A percentile compares a stretch with the other conserved stretches of the same genome.
phyloP scores from a whole-genome alignment of 2,329 filamentous ascomycete genomes.

The Stachybotrys elegans region DNA sequence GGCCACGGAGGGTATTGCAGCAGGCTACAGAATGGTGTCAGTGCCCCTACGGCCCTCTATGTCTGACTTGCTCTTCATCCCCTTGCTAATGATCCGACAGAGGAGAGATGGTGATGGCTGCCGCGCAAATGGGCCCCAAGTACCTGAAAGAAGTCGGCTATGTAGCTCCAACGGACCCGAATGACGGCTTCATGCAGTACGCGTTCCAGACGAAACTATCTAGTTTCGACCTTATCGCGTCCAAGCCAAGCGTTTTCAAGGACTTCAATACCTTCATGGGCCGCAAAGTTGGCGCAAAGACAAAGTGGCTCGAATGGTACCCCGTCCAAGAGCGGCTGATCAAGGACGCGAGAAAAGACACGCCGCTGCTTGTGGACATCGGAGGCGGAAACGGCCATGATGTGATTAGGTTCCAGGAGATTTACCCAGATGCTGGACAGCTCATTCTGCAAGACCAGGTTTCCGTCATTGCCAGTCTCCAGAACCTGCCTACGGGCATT shows the following conservation, averaged over 20 bases:
- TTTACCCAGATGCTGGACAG: constrained; percentile 13
- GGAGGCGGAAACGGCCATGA: constrained; percentile 24
- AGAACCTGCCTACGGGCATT: constrained; percentile 14
- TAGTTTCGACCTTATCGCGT: background rate
- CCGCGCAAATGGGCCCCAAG: background rate
- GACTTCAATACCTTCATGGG: constrained; percentile 1
- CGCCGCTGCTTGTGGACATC: constrained; percentile 22
- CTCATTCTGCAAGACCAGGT: constrained; percentile 23
- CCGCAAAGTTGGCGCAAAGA: background rate
- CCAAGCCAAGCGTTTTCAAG: background rate
- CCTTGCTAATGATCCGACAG: background rate
- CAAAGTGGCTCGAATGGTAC: constrained; percentile 3
- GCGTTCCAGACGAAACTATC: background rate
- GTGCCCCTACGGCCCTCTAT: background rate
- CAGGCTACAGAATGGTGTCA: background rate
- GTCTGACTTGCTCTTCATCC: background rate
- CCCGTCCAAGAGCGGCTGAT: constrained; percentile 21
- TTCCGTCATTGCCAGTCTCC: constrained; percentile 14
- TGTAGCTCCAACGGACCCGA: background rate
- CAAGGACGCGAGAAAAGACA: constrained; percentile 10
- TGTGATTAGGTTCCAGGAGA: constrained; percentile 16
- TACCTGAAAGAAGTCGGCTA: background rate
- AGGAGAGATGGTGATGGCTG: background rate
- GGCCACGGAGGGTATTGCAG: background rate
- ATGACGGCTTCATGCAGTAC: constrained; percentile 1